Evolutionary conservation across 2,329 filamentous ascomycete genomes (phyloP).

Genomic region (Knoxdaviesia proteae): DNA sequence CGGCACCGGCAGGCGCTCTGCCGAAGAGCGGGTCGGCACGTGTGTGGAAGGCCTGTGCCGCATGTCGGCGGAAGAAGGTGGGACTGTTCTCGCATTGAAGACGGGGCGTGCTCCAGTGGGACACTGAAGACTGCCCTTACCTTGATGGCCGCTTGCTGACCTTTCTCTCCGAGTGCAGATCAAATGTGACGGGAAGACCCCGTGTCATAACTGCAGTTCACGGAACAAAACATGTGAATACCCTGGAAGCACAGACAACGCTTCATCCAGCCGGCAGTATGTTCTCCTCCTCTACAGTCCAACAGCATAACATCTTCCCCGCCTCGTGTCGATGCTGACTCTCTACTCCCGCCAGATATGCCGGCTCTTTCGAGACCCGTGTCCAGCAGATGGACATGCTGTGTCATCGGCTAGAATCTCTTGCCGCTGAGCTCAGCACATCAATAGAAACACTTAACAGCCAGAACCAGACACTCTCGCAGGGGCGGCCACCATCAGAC

Average conservation of each 20-base stretch:
- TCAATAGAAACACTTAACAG: conserved; percentile 1
- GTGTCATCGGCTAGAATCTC: conserved; percentile 8
- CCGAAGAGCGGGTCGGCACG: no score
- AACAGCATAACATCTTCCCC: background rate
- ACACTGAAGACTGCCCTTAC: background rate
- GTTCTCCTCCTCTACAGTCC: background rate
- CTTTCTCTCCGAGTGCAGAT: conserved; percentile 5
- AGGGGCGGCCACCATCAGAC: background rate
- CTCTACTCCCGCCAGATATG: conserved; percentile 4
- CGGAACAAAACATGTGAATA: conserved; percentile 7
- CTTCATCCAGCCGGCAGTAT: conserved; percentile 7
- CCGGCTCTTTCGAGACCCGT: conserved; percentile 7
- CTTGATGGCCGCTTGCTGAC: background rate
- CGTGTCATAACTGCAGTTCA: conserved; percentile 9
- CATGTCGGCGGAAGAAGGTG: conserved; percentile 8
- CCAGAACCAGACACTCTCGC: no score
- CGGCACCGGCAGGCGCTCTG: no score
- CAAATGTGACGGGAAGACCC: conserved; percentile 10
- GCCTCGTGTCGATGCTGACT: background rate
- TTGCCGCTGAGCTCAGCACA: conserved; percentile 6
- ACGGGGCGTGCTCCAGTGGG: no score
- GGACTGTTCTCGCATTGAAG: background rate
- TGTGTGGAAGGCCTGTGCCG: conserved; percentile 4
- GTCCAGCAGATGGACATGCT: conserved; percentile 9
- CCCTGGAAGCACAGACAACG: conserved; percentile 8